Percentiles rank a stretch among this genome's conserved stretches.
Evolutionary conservation across 2,329 filamentous ascomycete genomes (phyloP).

Genomic region (Apiospora malaysiana): DNA sequence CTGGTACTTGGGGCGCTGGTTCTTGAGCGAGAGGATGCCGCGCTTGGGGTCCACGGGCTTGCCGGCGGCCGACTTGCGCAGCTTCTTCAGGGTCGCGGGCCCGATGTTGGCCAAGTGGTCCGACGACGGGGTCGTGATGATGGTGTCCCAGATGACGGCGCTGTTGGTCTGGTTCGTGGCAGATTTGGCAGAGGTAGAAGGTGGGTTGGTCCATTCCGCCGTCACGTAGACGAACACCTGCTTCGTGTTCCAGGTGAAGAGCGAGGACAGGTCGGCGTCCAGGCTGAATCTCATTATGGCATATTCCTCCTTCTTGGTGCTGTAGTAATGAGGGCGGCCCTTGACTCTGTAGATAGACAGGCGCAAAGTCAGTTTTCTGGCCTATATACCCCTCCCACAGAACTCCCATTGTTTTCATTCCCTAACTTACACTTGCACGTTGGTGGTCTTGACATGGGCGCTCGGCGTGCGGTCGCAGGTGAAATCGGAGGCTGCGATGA

Average conservation of each 20-base stretch:
- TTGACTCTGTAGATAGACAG: conserved; percentile 65
- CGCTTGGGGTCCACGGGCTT: conserved; percentile 66
- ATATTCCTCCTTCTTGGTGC: conserved; percentile 90
- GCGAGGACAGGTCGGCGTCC: conserved; percentile 85
- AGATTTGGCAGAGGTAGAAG: conserved; percentile 35
- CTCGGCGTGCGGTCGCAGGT: conserved; percentile 71
- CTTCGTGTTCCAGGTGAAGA: conserved; percentile 99
- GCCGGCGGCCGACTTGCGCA: conserved; percentile 62
- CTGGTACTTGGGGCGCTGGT: conserved; percentile 94
- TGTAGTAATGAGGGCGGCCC: conserved; percentile 96
- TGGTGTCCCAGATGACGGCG: conserved; percentile 94
- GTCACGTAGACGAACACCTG: conserved; percentile 97
- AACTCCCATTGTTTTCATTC: not conserved
- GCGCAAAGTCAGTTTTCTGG: not conserved
- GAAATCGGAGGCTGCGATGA: conserved; percentile 84
- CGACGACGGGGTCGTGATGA: conserved; percentile 78
- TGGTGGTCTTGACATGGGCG: conserved; percentile 69
- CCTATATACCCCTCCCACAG: not conserved
- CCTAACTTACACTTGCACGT: conserved; percentile 79
- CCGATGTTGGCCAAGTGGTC: conserved; percentile 67
- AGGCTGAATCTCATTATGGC: conserved; percentile 93
- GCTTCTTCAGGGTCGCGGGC: conserved; percentile 65
- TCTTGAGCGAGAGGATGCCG: conserved; percentile 77
- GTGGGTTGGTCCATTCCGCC: conserved; percentile 66
- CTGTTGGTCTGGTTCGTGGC: conserved; percentile 59